Evolutionary conservation across 2,329 filamentous ascomycete genomes (phyloP), one percentile per base, ranked within the genome.

Genomic region (Monilinia fructicola): DNA sequence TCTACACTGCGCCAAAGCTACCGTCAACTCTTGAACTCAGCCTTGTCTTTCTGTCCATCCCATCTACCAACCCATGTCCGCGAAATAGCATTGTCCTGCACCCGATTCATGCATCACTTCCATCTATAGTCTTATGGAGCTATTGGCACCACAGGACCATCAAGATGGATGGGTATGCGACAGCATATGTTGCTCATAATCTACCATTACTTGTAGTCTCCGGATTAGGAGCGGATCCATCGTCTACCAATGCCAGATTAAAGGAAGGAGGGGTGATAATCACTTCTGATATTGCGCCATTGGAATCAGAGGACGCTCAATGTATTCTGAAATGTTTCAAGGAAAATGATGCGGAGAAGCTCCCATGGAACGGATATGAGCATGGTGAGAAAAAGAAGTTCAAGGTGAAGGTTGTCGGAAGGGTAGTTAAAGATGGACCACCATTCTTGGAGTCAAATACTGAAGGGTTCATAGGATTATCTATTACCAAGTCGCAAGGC

Each of bases 191-290:
- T 77, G 87, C 89, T 77, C 93, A 95, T 79, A 96, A 95, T 79
- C 84, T 96, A 73, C 94, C 94, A 46, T 84, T 97, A 67, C 80
- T 98, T 69, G 82, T 96, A 56, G 85, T 96, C 44, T 92, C 92
- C 48, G 95, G 94, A 16, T 84, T 97, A 44, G 83, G 79, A 75
- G 76, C 81, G 71, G 75, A 81, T 71, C 77, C 81, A 67, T 74
- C 79, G 64, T n/a, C 70, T 56, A 60, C 79, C 26, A 55, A 65
- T 26, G 56, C 58, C 42, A 52, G 59, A 54, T 46, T 81, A 18
- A 67, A 70, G 50, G 55, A 67, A 31, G 69, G 58, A 23, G 85
- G 73, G 85, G 86, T 67, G 52, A 81, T 85, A 67, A 84, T 96
- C 72, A 84, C 84, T 70, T 94, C 91, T 28, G 89, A 93, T 69